Evolutionary conservation across 805 yeast species (phyloP).

Genomic region (Candida mattraensis): DNA sequence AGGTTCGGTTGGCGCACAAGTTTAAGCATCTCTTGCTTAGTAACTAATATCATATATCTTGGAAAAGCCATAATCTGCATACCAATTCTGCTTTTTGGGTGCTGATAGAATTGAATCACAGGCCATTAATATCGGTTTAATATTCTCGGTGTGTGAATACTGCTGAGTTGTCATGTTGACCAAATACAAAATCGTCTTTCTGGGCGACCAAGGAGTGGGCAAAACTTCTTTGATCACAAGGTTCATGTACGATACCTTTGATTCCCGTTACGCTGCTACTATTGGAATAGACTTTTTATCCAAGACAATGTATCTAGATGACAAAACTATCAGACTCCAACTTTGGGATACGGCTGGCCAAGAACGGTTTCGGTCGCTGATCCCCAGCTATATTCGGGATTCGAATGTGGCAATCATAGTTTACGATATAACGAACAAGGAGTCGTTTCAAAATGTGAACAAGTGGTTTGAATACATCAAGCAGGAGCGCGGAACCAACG

Average conservation of each 20-base stretch:
- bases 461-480: slow-evolving; percentile 96
- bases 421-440: slow-evolving; percentile 86
- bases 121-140: too few species aligned
- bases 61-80: too few species aligned
- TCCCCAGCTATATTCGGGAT: slow-evolving; percentile 94
- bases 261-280: slow-evolving; percentile 94
- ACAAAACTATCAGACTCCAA: slow-evolving; percentile 91
- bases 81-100: too few species aligned
- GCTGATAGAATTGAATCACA: too few species aligned
- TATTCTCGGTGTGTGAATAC: too few species aligned
- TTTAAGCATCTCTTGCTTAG: too few species aligned
- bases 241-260: slow-evolving; percentile 97
- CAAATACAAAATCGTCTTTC: slow-evolving; percentile 86
- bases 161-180: too few species aligned
- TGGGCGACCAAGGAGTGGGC: slow-evolving; percentile 98
- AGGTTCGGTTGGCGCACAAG: too few species aligned
- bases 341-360: slow-evolving; percentile 99
- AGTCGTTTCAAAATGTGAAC: slow-evolving; percentile 77
- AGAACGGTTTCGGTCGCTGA: slow-evolving; percentile 90
- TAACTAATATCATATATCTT: too few species aligned
- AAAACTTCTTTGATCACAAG: slow-evolving; percentile 95
- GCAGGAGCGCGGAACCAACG: slow-evolving; percentile 88
- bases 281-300: slow-evolving; percentile 95
- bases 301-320: slow-evolving; percentile 91
- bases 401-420: slow-evolving; percentile 97